phyloP scores from a whole-genome alignment of 164 flowering plant genomes.

The Nelumbo lutea region DNA sequence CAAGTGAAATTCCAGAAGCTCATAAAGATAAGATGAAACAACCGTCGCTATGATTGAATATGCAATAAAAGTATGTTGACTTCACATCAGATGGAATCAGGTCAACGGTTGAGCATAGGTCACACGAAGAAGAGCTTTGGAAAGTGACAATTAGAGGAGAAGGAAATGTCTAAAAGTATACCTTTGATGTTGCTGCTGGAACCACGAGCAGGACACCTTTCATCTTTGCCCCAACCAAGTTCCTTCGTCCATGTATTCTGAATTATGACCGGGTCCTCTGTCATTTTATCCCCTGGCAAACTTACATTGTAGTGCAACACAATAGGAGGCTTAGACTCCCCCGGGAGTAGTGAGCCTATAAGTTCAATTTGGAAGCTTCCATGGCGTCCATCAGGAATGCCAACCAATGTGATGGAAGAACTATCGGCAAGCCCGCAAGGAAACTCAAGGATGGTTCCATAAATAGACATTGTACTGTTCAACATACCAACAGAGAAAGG shows the following conservation, averaged over 20 bases:
- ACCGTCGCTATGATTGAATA: no score
- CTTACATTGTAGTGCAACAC: conserved; percentile 61
- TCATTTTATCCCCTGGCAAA: conserved; percentile 54
- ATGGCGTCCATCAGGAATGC: conserved; percentile 46
- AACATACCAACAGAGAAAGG: conserved; percentile 40
- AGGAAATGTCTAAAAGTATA: conserved; percentile 11
- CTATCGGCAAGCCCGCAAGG: conserved; percentile 85
- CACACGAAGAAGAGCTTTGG: not conserved
- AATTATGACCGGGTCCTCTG: conserved; percentile 51
- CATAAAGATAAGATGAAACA: no score
- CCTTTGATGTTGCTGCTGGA: conserved; percentile 41
- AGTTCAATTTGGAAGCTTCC: conserved; percentile 66
- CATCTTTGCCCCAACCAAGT: conserved; percentile 73
- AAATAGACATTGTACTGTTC: conserved; percentile 17
- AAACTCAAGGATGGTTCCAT: conserved; percentile 41
- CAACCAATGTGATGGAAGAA: conserved; percentile 76
- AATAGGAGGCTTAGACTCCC: conserved; percentile 44
- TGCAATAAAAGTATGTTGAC: not conserved
- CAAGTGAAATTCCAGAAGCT: no score
- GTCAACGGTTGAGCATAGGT: not conserved
- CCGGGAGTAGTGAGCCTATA: conserved; percentile 36
- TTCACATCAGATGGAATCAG: not conserved
- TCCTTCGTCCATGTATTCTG: conserved; percentile 79
- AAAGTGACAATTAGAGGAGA: not conserved
- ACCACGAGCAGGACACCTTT: conserved; percentile 62